Percentiles rank a stretch among this genome's conserved stretches.
Evolutionary conservation across 345 rosid species (phyloP).

Genomic region (Linum usitatissimum): DNA sequence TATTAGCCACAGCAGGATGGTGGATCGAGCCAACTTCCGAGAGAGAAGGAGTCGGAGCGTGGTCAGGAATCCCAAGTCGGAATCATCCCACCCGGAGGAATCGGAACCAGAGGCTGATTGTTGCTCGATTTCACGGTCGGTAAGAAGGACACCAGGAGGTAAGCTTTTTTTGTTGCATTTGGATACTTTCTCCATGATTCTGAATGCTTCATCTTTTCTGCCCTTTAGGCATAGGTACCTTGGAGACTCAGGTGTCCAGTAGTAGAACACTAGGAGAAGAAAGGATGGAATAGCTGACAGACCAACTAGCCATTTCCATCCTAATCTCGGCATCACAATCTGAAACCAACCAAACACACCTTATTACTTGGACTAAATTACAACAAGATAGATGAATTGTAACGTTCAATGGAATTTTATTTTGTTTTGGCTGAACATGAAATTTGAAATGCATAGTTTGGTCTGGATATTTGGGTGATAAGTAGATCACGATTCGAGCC

Average conservation of each 20-base stretch:
- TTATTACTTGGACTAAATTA: not conserved
- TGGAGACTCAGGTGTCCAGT: conserved; percentile 73
- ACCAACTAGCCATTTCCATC: conserved; percentile 93
- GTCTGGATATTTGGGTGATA: too few species aligned
- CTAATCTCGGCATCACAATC: conserved; percentile 74
- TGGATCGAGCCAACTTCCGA: conserved; percentile 49
- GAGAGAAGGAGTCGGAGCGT: conserved; percentile 56
- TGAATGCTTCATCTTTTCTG: conserved; percentile 50
- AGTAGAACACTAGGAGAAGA: conserved; percentile 67
- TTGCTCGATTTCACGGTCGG: conserved; percentile 45
- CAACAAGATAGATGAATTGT: too few species aligned
- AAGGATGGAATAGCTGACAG: conserved; percentile 64
- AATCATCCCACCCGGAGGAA: conserved; percentile 19
- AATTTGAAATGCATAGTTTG: too few species aligned
- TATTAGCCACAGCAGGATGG: conserved; percentile 69
- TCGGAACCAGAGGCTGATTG: not conserved
- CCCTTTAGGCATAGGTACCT: conserved; percentile 72
- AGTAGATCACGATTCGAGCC: too few species aligned
- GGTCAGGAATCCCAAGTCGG: conserved; percentile 32
- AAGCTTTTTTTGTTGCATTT: conserved; percentile 38
- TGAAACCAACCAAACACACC: conserved; percentile 18
- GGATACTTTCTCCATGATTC: conserved; percentile 55
- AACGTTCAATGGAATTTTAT: too few species aligned
- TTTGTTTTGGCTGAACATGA: too few species aligned
- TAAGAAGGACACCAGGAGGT: conserved; percentile 59